A percentile compares a stretch with the other conserved stretches of the same genome.
Evolutionary conservation across 164 flowering plant genomes (phyloP).

Genomic region (Umbellularia californica): DNA sequence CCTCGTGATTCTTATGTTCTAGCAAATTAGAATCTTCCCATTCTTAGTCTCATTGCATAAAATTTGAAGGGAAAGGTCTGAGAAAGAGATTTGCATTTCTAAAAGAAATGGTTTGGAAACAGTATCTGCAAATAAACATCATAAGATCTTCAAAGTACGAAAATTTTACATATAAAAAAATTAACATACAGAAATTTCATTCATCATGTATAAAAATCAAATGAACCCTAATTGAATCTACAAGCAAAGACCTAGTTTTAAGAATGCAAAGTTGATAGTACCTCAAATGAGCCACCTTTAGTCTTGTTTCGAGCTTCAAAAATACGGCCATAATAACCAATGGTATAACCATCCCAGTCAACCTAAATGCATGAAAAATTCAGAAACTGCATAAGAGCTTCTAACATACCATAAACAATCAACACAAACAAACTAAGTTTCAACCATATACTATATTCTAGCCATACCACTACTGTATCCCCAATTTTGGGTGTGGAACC

Average conservation of each 20-base stretch:
- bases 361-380: conserved; percentile 32
- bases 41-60: too few relatives aligned
- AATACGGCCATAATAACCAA: conserved; percentile 95
- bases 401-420: conserved; percentile 2
- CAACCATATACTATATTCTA: conserved; percentile 1
- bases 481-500: conserved; percentile 87
- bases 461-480: conserved; percentile 86
- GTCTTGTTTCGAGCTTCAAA: conserved; percentile 99
- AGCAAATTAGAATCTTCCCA: too few relatives aligned
- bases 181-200: too few relatives aligned
- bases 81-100: neutral
- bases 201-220: too few relatives aligned
- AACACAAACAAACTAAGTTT: conserved; percentile 2
- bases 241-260: neutral
- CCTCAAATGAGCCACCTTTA: conserved; percentile 96
- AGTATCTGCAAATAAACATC: too few relatives aligned
- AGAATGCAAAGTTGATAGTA: conserved; percentile 18
- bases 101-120: too few relatives aligned
- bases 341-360: conserved; percentile 98
- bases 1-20: too few relatives aligned
- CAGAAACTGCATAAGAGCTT: conserved; percentile 10
- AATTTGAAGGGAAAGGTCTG: neutral
- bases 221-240: neutral
- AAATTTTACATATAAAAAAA: too few relatives aligned
- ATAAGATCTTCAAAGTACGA: too few relatives aligned